Conservation (phyloP, 2,329 filamentous ascomycete genomes). For the Diaporthe helianthi region DNA sequence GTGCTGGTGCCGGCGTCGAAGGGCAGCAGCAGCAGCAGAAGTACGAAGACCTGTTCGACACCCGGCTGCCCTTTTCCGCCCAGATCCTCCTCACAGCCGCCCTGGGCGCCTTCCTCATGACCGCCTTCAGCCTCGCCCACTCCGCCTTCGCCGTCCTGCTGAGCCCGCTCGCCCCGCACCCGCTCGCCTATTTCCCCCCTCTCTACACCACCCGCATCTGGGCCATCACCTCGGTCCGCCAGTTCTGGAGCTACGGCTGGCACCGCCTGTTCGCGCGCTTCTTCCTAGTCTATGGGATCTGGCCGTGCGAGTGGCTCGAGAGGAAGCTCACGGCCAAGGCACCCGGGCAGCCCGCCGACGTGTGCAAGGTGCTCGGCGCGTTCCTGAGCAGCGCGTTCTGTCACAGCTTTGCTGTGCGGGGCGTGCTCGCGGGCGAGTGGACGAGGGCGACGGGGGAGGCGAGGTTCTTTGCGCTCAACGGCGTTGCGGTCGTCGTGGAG, state of each 20-base stretch:
- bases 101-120: constrained; percentile 51
- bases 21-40: background rate
- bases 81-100: constrained; percentile 48
- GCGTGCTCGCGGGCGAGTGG: constrained; percentile 48
- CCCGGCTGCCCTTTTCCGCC: constrained; percentile 40
- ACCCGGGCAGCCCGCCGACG: constrained; percentile 45
- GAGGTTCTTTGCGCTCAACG: constrained; percentile 44
- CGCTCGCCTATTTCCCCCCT: constrained; percentile 52
- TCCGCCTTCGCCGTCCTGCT: constrained; percentile 49
- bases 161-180: constrained; percentile 47
- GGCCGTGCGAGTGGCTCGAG: constrained; percentile 52
- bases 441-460: constrained; percentile 42
- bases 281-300: constrained; percentile 53
- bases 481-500: constrained; percentile 43
- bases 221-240: constrained; percentile 47
- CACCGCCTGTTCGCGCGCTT: constrained; percentile 51
- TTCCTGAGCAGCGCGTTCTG: constrained; percentile 50
- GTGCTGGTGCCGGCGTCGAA: background rate
- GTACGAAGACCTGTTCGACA: constrained; percentile 44
- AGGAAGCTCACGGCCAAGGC: constrained; percentile 47
- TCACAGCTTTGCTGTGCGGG: constrained; percentile 49
- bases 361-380: constrained; percentile 51
- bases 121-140: constrained; percentile 50
- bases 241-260: constrained; percentile 54
- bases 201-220: constrained; percentile 50